A percentile compares a stretch with the other conserved stretches of the same genome.
Evolutionary conservation across 139 green algal species (phyloP).

Genomic region (Chlamydomonas eustigma): DNA sequence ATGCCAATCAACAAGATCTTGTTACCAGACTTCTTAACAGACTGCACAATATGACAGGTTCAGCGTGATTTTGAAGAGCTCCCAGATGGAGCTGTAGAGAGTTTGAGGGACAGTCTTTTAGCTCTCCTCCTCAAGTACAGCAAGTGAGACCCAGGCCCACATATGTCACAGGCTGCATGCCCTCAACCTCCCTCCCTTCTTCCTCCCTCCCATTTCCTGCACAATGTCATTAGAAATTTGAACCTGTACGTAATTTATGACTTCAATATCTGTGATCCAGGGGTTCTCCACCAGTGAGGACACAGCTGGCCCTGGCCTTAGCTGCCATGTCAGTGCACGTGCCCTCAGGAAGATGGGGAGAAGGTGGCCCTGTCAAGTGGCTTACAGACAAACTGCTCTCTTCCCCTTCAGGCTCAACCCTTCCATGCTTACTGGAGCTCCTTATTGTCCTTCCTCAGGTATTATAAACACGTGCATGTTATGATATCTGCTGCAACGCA

Average conservation of each 20-base stretch:
- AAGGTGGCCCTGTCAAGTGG: constrained; percentile 49
- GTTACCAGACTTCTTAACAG: background rate
- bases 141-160: no score
- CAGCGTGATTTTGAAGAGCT: constrained; percentile 91
- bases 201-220: no score
- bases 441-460: constrained; percentile 85
- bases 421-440: constrained; percentile 83
- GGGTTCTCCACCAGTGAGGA: constrained; percentile 60
- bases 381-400: constrained; percentile 40
- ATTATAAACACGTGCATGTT: no score
- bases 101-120: constrained; percentile 74
- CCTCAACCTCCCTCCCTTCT: no score
- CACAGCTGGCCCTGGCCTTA: constrained; percentile 85
- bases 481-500: no score
- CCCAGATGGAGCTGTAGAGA: constrained; percentile 42
- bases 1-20: no score
- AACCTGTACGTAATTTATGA: no score
- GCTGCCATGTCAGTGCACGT: constrained; percentile 74
- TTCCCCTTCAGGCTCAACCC: constrained; percentile 33
- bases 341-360: constrained; percentile 57
- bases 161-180: no score
- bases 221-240: no score
- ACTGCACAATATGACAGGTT: constrained; percentile 44
- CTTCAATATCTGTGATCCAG: constrained; percentile 14
- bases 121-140: constrained; percentile 61